Evolutionary conservation across 176 grass and related monocot genomes (phyloP).

Genomic region (Phyllostachys edulis): DNA sequence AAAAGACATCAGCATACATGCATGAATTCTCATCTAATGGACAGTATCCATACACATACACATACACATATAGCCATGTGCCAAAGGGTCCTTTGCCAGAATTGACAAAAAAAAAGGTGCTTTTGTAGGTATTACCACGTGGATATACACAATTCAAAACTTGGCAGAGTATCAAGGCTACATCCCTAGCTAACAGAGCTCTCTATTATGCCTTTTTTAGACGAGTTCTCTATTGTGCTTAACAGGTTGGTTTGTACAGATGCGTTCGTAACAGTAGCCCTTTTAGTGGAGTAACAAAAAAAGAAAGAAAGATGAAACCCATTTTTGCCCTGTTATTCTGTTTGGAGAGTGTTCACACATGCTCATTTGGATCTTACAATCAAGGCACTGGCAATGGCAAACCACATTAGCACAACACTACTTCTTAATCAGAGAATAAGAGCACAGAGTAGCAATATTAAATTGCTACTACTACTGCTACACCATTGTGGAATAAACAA

Average conservation of each 20-base stretch:
- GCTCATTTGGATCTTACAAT: not conserved
- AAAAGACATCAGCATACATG: not conserved
- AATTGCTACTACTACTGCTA: no score
- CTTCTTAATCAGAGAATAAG: not conserved
- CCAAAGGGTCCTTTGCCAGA: not conserved
- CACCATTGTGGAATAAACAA: no score
- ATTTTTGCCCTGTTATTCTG: not conserved
- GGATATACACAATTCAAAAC: slow-evolving; percentile 3
- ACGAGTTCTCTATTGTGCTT: not conserved
- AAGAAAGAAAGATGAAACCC: not conserved
- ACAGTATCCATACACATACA: not conserved
- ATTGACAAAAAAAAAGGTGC: not conserved
- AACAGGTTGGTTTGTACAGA: not conserved
- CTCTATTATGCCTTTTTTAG: not conserved
- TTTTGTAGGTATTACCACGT: not conserved
- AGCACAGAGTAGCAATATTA: slow-evolving; percentile 10
- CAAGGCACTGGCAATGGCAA: not conserved
- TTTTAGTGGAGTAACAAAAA: not conserved
- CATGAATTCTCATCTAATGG: not conserved
- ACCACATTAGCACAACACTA: not conserved
- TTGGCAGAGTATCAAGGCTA: not conserved
- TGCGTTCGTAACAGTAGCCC: not conserved
- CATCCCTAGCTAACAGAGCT: slow-evolving; percentile 1
- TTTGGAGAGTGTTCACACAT: not conserved
- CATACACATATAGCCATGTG: not conserved